Conservation (phyloP, 2,329 filamentous ascomycete genomes). For the Elsinoe batatas region DNA sequence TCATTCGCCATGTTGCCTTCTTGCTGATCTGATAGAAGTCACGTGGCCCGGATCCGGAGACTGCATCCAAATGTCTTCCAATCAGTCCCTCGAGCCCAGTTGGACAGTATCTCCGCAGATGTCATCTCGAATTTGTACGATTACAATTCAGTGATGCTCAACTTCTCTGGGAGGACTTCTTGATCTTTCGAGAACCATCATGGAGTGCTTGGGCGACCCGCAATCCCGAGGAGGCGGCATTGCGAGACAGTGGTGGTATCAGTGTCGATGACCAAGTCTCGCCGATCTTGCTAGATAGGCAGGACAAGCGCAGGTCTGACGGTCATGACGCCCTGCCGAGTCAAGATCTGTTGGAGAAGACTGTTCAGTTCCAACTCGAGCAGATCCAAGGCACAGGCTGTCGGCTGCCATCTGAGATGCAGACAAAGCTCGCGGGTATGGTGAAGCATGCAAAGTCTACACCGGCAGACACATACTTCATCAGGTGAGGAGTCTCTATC, state of each 20-base stretch:
- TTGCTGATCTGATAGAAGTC: constrained; percentile 3
- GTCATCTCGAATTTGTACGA: constrained; percentile 67
- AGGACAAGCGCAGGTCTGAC: constrained; percentile 11
- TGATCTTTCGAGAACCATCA: constrained; percentile 70
- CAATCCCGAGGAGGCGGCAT: constrained; percentile 33
- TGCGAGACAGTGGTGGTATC: constrained; percentile 17
- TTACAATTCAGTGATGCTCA: constrained; percentile 71
- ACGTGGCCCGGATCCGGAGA: constrained; percentile 22
- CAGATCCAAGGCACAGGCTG: constrained; percentile 76
- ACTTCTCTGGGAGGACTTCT: constrained; percentile 72
- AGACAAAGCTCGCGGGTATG: constrained; percentile 55
- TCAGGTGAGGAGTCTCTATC: constrained; percentile 43
- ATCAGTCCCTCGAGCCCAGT: constrained; percentile 61
- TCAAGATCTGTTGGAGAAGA: constrained; percentile 66
- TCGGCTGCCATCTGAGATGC: constrained; percentile 65
- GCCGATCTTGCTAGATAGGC: constrained; percentile 14
- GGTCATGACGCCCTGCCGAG: constrained; percentile 44
- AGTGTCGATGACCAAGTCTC: constrained; percentile 20
- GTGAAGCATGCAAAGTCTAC: constrained; percentile 57
- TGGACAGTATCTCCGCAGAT: constrained; percentile 67
- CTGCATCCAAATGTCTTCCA: constrained; percentile 25
- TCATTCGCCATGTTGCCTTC: neutral
- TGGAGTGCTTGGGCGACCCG: constrained; percentile 49
- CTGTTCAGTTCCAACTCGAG: constrained; percentile 81
- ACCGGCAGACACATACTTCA: constrained; percentile 66